Evolutionary conservation across 2,329 filamentous ascomycete genomes (phyloP).

Genomic region (Calonectria pauciramosa): DNA sequence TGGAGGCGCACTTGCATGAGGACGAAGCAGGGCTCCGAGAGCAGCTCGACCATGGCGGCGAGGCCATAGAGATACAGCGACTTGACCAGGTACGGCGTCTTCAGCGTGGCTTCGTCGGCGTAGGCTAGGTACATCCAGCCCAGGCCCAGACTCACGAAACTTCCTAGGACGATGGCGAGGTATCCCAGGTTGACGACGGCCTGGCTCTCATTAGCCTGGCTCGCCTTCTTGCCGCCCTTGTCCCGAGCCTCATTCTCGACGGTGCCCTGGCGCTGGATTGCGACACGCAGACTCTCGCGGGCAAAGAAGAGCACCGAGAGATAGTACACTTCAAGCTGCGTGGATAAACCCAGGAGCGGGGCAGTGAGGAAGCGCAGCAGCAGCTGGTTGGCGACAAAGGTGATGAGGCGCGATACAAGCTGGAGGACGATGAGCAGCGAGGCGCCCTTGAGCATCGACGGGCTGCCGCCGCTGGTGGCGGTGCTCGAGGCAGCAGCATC

Average conservation of each 20-base stretch:
- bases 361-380: slow-evolving; percentile 91
- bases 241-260: slow-evolving; percentile 19
- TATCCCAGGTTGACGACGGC: slow-evolving; percentile 91
- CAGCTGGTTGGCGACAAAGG: slow-evolving; percentile 92
- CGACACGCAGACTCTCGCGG: slow-evolving; percentile 90
- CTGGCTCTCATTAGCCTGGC: slow-evolving; percentile 67
- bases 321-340: slow-evolving; percentile 93
- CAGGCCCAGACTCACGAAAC: slow-evolving; percentile 73
- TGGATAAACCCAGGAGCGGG: slow-evolving; percentile 84
- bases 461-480: slow-evolving; percentile 9
- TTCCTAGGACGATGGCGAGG: slow-evolving; percentile 78
- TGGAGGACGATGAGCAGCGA: slow-evolving; percentile 91
- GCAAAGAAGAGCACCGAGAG: slow-evolving; percentile 96
- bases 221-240: slow-evolving; percentile 19
- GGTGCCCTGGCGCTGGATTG: slow-evolving; percentile 81
- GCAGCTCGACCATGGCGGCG: slow-evolving; percentile 78
- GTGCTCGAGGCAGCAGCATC: not conserved
- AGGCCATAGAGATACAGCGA: slow-evolving; percentile 68
- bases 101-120: slow-evolving; percentile 59
- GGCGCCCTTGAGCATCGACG: slow-evolving; percentile 75
- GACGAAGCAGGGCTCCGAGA: slow-evolving; percentile 90
- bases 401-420: slow-evolving; percentile 86
- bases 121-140: slow-evolving; percentile 77
- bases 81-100: slow-evolving; percentile 73
- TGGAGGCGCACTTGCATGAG: slow-evolving; percentile 85